Conservation (phyloP, 345 rosid species). For the Corchorus olitorius region DNA sequence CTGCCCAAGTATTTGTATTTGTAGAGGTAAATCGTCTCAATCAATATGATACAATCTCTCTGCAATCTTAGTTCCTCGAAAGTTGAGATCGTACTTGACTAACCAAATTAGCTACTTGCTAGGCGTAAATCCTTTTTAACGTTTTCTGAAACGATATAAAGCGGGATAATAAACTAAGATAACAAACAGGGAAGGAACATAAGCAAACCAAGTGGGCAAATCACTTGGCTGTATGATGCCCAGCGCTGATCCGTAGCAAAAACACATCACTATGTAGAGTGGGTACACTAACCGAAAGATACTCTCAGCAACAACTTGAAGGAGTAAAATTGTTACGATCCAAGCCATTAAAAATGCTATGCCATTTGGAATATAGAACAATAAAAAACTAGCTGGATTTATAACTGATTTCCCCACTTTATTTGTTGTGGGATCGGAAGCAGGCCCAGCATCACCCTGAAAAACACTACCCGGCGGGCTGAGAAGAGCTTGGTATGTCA, state of each 20-base stretch:
- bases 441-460: not conserved
- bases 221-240: not conserved
- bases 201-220: too few relatives aligned
- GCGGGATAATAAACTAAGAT: too few relatives aligned
- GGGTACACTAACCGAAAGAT: not conserved
- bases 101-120: too few relatives aligned
- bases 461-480: not conserved
- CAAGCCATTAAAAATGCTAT: not conserved
- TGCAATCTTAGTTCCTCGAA: too few relatives aligned
- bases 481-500: not conserved
- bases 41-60: too few relatives aligned
- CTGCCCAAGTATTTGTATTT: too few relatives aligned
- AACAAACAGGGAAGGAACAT: too few relatives aligned
- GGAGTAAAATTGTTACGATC: not conserved
- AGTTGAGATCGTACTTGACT: too few relatives aligned
- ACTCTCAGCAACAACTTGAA: not conserved
- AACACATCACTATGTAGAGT: not conserved
- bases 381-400: rapidly evolving
- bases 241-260: not conserved
- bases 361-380: not conserved
- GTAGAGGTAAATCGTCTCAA: too few relatives aligned
- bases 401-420: not conserved
- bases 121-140: too few relatives aligned
- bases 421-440: too few relatives aligned
- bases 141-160: too few relatives aligned